phyloP scores from a whole-genome alignment of 192 early-diverging fungal genomes.

The Coemansia sp. region DNA sequence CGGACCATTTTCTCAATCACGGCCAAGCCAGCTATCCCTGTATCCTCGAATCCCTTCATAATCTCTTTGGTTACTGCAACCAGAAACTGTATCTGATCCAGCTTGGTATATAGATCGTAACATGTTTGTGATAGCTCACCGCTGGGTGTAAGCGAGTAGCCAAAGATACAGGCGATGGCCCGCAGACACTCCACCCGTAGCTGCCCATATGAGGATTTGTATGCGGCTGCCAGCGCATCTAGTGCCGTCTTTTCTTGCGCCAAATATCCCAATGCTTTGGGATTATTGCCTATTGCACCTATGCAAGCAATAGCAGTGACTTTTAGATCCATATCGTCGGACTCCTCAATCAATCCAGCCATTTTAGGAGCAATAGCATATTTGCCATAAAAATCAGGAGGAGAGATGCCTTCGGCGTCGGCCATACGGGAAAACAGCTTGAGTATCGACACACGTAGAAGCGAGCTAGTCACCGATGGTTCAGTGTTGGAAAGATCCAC shows the following conservation, averaged over 20 bases:
- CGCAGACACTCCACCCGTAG: slow-evolving; percentile 40
- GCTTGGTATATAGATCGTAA: slow-evolving; percentile 42
- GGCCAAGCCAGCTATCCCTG: slow-evolving; percentile 38
- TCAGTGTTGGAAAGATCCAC: slow-evolving; percentile 15
- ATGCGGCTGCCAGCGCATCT: slow-evolving; percentile 27
- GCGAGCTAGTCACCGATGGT: slow-evolving; percentile 18
- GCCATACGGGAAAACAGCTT: slow-evolving; percentile 49
- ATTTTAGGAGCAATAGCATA: slow-evolving; percentile 29
- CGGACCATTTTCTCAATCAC: slow-evolving; percentile 42
- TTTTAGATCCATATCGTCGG: slow-evolving; percentile 19
- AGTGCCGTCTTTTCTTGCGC: slow-evolving; percentile 38
- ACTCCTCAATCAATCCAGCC: slow-evolving; percentile 16
- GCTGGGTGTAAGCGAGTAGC: slow-evolving; percentile 21
- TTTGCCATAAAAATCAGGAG: slow-evolving; percentile 25
- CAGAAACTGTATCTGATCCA: slow-evolving; percentile 36
- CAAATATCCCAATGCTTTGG: slow-evolving; percentile 34
- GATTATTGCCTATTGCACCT: slow-evolving; percentile 42
- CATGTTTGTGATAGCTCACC: slow-evolving; percentile 34
- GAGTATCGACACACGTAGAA: slow-evolving; percentile 26
- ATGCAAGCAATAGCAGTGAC: slow-evolving; percentile 35
- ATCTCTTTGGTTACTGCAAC: slow-evolving; percentile 42
- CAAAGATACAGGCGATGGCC: slow-evolving; percentile 48
- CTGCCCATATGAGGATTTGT: slow-evolving; percentile 24
- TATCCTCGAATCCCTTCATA: slow-evolving; percentile 52
- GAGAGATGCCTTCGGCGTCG: slow-evolving; percentile 19